phyloP scores from a whole-genome alignment of 176 grass and related monocot species.

The Lolium perenne region DNA sequence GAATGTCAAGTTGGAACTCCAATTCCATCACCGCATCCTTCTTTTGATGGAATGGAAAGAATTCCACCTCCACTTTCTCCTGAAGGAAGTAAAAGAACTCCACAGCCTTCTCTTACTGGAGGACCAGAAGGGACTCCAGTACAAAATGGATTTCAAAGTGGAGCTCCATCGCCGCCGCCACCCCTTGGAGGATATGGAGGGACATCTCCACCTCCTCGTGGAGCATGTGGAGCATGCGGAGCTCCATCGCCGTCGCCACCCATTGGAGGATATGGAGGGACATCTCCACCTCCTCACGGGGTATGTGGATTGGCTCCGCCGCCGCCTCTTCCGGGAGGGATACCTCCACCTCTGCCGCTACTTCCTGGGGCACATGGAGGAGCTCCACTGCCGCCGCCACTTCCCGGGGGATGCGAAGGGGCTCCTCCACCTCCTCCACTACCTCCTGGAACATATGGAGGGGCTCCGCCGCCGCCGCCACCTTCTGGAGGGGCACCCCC shows the following conservation, averaged over 20 bases:
- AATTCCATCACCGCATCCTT: not conserved
- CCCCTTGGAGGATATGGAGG: not conserved
- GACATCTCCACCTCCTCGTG: not conserved
- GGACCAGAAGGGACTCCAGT: conserved; percentile 9
- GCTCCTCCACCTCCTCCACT: conserved; percentile 26
- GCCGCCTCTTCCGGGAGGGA: not conserved
- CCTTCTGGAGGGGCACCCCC: conserved; percentile 27
- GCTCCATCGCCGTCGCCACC: not conserved
- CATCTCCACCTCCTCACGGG: not conserved
- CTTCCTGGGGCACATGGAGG: not conserved
- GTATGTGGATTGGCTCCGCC: not conserved
- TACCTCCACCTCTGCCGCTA: not conserved
- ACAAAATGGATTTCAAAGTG: conserved; percentile 8
- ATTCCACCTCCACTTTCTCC: conserved; percentile 24
- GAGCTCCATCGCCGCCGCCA: conserved; percentile 4
- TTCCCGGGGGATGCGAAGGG: not conserved
- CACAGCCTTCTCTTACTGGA: conserved; percentile 6
- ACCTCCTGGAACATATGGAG: not conserved
- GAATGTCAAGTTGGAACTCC: not conserved
- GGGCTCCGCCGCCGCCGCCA: conserved; percentile 3
- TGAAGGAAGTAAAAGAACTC: conserved; percentile 24
- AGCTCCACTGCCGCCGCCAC: not conserved
- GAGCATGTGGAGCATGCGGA: not conserved
- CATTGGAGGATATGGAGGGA: not conserved
- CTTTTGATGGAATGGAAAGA: conserved; percentile 15